These are phyloP conservation scores for Penicillium rolfsii DNA, from an alignment of 2,329 filamentous ascomycete species.

Conservation along the genomic window DNA sequence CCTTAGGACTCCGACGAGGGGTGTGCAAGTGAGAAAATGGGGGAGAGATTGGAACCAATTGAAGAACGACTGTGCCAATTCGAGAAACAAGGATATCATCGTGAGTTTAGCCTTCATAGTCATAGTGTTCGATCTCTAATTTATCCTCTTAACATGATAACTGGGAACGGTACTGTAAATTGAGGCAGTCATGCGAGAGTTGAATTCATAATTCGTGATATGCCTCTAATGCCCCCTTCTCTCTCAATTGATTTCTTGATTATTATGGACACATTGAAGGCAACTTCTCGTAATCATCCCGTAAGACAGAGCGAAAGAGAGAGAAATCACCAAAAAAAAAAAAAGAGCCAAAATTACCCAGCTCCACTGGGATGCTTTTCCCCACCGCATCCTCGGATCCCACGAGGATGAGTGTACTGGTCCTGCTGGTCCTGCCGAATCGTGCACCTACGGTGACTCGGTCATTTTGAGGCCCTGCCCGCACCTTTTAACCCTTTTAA, in stretches of 20 bases:
- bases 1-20: neutral
- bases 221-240: neutral
- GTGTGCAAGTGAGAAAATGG: neutral
- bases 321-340: neutral
- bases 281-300: neutral
- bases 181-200: neutral
- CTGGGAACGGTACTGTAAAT: neutral
- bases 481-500: conserved; percentile 17
- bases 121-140: neutral
- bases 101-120: neutral
- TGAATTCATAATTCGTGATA: neutral
- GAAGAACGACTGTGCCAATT: neutral
- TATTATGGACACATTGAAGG: neutral
- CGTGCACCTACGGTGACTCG: conserved; percentile 5
- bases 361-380: conserved; percentile 1
- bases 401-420: conserved; percentile 33
- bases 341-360: conserved; percentile 1
- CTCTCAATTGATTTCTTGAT: neutral
- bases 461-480: conserved; percentile 36
- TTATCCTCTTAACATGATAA: neutral
- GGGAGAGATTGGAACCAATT: neutral
- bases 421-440: conserved; percentile 30
- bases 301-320: neutral
- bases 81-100: neutral
- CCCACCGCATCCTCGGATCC: conserved; percentile 35